Base-by-base conservation (phyloP, 2,329 filamentous ascomycete species). In the Microcera coccophila region DNA sequence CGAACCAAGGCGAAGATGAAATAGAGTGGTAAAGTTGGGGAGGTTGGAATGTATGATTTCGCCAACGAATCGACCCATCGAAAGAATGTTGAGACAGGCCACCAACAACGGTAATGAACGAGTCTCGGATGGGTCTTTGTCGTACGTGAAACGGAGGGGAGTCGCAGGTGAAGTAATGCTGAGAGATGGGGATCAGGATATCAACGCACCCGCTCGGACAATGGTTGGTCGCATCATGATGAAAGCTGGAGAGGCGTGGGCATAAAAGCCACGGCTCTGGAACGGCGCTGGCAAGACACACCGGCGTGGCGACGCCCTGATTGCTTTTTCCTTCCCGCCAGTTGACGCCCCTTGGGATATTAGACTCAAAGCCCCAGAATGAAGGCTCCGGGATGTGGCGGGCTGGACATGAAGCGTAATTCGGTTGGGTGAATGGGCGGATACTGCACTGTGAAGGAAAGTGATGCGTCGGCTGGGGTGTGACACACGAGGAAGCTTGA, bases 211-310 rank as follows among this genome's bases (percentile, higher is more conserved):
- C 62, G 77, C 77, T 61, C 77, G 75, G 66, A 81, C 71, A 55
- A 81, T 78, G 55, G 72, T 71, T 58, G 76, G 76, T 66, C 76
- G 75, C 60, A 76, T 77, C 77, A 81, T 81, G 59, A 57, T 73
- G 69, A 47, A 47, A 42, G 42, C 47, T 35, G 20, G 39, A 39
- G 47, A 33, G 33, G 36, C 47, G 48, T 39, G 41, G 44, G 44
- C 44, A 49, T 45, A 48, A 48, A 48, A 51, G 50, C 49, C 45
- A 50, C 46, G 39, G 47, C 26, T 45, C 45, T 50, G 39, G 43
- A 46, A 16, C 35, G 51, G 24, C 18, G 35, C 32, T 45, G 32
- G 44, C 45, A 46, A 48, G 49, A 35, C 31, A 19, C 28, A 26
- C 26, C 35, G 22, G 22, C 22, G 38, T 35, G 36, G 43, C 44